Conservation (phyloP, 2,329 filamentous ascomycete genomes). For the Nakataea oryzae region DNA sequence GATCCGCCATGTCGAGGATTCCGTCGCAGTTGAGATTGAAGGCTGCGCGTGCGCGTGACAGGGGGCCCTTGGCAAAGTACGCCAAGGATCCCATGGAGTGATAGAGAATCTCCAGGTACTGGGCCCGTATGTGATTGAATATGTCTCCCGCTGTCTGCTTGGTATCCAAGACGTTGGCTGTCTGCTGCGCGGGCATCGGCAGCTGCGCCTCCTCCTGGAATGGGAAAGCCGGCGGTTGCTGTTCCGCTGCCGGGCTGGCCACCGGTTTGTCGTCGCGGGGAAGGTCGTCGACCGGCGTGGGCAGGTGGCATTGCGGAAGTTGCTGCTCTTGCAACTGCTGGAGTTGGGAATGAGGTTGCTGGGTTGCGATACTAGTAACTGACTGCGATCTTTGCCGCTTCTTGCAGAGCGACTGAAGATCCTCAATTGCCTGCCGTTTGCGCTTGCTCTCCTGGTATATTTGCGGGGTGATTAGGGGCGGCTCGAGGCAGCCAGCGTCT, state of each 20-base stretch:
- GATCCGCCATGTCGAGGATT: conserved; percentile 48
- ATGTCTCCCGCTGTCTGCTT: conserved; percentile 34
- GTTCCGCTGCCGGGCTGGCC: neutral
- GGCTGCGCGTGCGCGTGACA: conserved; percentile 63
- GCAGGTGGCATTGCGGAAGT: conserved; percentile 1
- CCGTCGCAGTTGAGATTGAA: conserved; percentile 55
- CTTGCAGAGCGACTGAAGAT: conserved; percentile 50
- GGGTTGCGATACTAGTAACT: conserved; percentile 14
- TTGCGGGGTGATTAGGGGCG: conserved; percentile 29
- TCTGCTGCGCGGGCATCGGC: conserved; percentile 9
- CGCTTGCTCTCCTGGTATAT: conserved; percentile 40
- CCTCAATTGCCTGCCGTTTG: conserved; percentile 50
- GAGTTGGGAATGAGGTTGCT: conserved; percentile 15
- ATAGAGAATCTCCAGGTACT: conserved; percentile 52
- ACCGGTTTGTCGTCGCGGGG: neutral
- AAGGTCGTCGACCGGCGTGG: conserved; percentile 1
- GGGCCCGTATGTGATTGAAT: conserved; percentile 45
- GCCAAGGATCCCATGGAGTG: conserved; percentile 51
- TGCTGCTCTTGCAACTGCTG: conserved; percentile 7
- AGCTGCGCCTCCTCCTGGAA: conserved; percentile 1
- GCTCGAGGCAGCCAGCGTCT: conserved; percentile 4
- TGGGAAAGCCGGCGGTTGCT: neutral
- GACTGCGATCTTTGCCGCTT: conserved; percentile 36
- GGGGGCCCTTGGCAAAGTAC: conserved; percentile 74
- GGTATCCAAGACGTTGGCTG: conserved; percentile 16